phyloP scores from a whole-genome alignment of 345 rosid genomes.

The Brassica napus region Da-Ae NC_063442.1:27868501-27869000 shows the following conservation, averaged over 20 bases:
- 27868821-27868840: constrained; percentile 11
- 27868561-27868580: constrained; percentile 3
- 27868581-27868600: neutral
- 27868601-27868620: neutral
- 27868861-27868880: neutral
- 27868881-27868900: neutral
- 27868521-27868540: neutral
- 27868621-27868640: neutral
- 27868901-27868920: neutral
- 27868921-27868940: neutral
- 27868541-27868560: neutral
- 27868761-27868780: constrained; percentile 55
- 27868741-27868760: constrained; percentile 41
- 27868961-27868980: neutral
- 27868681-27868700: neutral
- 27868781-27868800: constrained; percentile 72
- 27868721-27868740: constrained; percentile 49
- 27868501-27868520: constrained; percentile 44
- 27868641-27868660: neutral
- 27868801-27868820: constrained; percentile 51
- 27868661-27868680: neutral
- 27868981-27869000: neutral
- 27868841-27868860: neutral
- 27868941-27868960: neutral
- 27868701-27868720: constrained; percentile 34